Percentiles rank a stretch among this genome's conserved stretches.
These are phyloP conservation scores for Gonium pectorale DNA, from an alignment of 139 green algal genomes.

Conservation along the genomic window DNA sequence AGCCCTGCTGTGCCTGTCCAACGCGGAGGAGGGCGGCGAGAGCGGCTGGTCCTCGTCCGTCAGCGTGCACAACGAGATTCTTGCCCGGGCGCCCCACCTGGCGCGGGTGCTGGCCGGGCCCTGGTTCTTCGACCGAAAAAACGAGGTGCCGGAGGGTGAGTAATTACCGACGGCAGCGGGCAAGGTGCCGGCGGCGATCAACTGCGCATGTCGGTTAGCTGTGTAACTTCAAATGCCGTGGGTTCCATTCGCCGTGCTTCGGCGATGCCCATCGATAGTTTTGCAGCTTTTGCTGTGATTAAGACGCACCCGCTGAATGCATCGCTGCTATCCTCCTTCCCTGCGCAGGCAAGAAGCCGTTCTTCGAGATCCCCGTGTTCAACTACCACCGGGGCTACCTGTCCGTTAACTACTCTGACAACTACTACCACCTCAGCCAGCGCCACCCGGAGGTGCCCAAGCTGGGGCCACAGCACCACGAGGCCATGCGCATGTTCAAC, in stretches of 20 bases:
- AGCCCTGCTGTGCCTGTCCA: slow-evolving; percentile 65
- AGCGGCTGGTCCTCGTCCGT: slow-evolving; percentile 52
- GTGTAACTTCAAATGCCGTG: no score
- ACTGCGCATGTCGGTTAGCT: no score
- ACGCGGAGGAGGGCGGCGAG: slow-evolving; percentile 57
- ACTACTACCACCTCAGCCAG: slow-evolving; percentile 72
- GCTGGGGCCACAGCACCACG: slow-evolving; percentile 42
- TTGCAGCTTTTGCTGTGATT: no score
- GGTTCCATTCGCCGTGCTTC: no score
- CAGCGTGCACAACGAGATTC: slow-evolving; percentile 66
- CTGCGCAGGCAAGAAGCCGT: slow-evolving; percentile 62
- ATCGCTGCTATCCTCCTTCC: neutral
- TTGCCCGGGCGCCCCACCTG: slow-evolving; percentile 55
- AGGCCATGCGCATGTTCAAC: slow-evolving; percentile 61
- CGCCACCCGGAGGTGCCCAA: slow-evolving; percentile 67
- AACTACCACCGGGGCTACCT: slow-evolving; percentile 67
- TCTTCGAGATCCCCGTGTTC: slow-evolving; percentile 73
- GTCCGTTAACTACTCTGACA: slow-evolving; percentile 59
- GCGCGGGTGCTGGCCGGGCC: slow-evolving; percentile 50
- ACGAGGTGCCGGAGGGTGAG: slow-evolving; percentile 45
- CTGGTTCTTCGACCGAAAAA: slow-evolving; percentile 70
- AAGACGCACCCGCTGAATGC: no score
- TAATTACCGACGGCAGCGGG: no score
- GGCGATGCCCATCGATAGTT: no score
- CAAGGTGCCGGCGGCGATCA: no score